Percentiles rank a stretch among this genome's conserved stretches.
Evolutionary conservation across 139 green algal genomes (phyloP).

Genomic region (Chlorella sp.): DNA sequence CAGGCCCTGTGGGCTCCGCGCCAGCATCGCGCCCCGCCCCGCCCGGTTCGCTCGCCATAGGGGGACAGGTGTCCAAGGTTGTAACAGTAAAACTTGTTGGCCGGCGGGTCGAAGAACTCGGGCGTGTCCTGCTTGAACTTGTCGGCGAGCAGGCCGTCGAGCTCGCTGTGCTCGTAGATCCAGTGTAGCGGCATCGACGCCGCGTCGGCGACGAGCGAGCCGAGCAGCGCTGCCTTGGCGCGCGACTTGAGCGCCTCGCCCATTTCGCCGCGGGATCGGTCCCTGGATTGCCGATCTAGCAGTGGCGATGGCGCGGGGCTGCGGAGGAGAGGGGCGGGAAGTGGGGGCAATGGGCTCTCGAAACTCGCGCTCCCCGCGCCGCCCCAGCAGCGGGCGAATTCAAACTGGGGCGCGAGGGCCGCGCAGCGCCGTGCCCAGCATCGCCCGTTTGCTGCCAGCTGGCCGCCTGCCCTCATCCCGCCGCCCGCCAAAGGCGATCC

Average conservation of each 20-base stretch:
- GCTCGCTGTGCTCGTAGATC: conserved; percentile 38
- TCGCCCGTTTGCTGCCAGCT: no score
- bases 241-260: conserved; percentile 4
- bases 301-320: no score
- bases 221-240: conserved; percentile 41
- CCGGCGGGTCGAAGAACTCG: conserved; percentile 54
- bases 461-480: no score
- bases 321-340: not conserved
- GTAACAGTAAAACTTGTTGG: conserved; percentile 58
- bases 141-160: conserved; percentile 32
- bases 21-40: no score
- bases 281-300: no score
- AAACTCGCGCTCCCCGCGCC: no score
- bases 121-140: conserved; percentile 24
- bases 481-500: no score
- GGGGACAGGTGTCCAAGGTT: conserved; percentile 39
- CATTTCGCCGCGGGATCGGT: no score
- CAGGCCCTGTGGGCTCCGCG: no score
- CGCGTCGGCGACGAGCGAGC: conserved; percentile 54
- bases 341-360: not conserved
- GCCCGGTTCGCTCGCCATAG: conserved; percentile 28
- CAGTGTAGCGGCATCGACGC: conserved; percentile 63
- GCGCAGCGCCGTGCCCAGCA: no score
- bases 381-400: no score
- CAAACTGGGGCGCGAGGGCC: no score